Evolutionary conservation across 1,284 basidiomycete genomes (phyloP), one percentile per base, ranked within the genome.

Genomic region (Naganishia liquefaciens): DNA sequence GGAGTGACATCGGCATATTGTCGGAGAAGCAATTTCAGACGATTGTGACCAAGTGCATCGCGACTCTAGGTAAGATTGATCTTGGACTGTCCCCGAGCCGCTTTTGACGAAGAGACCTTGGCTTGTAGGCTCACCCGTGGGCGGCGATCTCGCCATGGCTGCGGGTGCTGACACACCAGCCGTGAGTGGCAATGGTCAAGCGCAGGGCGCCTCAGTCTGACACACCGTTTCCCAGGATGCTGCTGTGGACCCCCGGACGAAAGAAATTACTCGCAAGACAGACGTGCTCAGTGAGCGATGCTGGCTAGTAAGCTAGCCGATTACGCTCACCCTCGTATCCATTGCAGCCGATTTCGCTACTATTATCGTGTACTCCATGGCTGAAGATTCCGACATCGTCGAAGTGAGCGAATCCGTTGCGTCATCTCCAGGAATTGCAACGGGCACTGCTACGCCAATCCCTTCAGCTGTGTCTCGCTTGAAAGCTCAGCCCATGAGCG

Each of bases 351-450:
- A 88, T 13, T 83, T 99, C 55, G 92, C 95, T 0, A 89, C 88
- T 72, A 81, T 97, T 47, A 84, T 99, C 65, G 86, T 97, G 27
- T 96, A 93, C 75, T 95, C 91, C 2, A 93, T 99, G 84, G 84
- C 88, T 5, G 84, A 89, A 49, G 96, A 99, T 74, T 87, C 91
- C 0, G 84, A 86, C 9, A 74, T 84, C 43, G 49, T 65, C 25
- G 62, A 62, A 10, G 64, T 57, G 9, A 67, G 68, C 2, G 57
- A 50, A 39, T 80, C 80, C 10, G 80, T 81, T 7, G 73, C 82
- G 7, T 83, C 86, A 6, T 84, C 85, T 2, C 86, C 81, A 52
- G 74, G 75, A 39, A 68, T 73, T 54, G 23, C 37, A 54, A 64
- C 70, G 11, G 74, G 75, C 33, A 68, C 73, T 55, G 23, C 37